These are phyloP conservation scores for Carex parvula DNA, from an alignment of 176 grass and related monocot genomes.

Conservation along the genomic window DNA sequence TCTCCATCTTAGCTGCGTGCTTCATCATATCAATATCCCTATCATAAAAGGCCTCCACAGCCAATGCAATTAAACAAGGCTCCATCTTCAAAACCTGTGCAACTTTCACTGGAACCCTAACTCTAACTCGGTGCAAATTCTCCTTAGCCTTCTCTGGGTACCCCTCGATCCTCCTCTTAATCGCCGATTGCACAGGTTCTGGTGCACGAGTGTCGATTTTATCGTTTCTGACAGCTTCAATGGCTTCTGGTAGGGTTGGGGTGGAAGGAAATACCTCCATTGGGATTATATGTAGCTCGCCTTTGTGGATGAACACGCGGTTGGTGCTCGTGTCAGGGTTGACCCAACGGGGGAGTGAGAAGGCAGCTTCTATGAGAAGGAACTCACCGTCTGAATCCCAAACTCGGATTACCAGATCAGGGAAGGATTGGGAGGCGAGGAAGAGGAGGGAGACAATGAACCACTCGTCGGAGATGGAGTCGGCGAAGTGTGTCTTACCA, in stretches of 20 bases:
- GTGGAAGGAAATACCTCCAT: slow-evolving; percentile 40
- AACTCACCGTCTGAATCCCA: slow-evolving; percentile 98
- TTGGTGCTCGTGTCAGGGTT: slow-evolving; percentile 63
- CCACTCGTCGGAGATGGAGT: slow-evolving; percentile 87
- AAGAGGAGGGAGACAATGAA: slow-evolving; percentile 73
- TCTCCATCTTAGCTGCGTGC: slow-evolving; percentile 81
- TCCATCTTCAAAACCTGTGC: slow-evolving; percentile 82
- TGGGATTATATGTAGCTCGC: slow-evolving; percentile 76
- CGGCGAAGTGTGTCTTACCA: slow-evolving; percentile 64
- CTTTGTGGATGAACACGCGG: slow-evolving; percentile 73
- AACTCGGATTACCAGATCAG: slow-evolving; percentile 31
- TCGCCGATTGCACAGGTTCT: slow-evolving; percentile 53
- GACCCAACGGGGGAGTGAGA: slow-evolving; percentile 77
- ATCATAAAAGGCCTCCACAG: slow-evolving; percentile 78
- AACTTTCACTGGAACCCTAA: slow-evolving; percentile 54
- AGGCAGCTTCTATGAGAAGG: slow-evolving; percentile 93
- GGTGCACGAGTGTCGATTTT: slow-evolving; percentile 55
- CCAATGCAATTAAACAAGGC: slow-evolving; percentile 66
- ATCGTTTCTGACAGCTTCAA: slow-evolving; percentile 38
- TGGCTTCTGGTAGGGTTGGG: slow-evolving; percentile 45
- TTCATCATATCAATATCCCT: slow-evolving; percentile 93
- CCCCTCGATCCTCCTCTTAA: slow-evolving; percentile 52
- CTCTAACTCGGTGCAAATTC: slow-evolving; percentile 64
- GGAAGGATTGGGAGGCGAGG: slow-evolving; percentile 45
- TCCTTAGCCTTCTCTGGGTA: slow-evolving; percentile 55